Percentiles rank a stretch among this genome's conserved stretches.
Evolutionary conservation across 2,329 filamentous ascomycete species (phyloP).

Genomic region (Penicillium sp.): DNA sequence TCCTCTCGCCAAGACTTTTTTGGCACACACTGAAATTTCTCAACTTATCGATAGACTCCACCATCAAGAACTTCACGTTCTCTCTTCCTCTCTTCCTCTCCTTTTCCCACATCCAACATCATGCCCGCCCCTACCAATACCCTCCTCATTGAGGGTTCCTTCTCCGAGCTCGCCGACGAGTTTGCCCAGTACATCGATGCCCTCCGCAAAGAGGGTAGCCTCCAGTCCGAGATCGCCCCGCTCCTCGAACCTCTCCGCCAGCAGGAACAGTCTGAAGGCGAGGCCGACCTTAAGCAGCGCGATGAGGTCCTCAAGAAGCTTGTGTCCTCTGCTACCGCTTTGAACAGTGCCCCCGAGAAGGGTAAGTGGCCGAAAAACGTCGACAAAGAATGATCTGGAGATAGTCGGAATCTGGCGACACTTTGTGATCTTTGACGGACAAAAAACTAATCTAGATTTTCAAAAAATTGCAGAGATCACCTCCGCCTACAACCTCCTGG

Average conservation of each 20-base stretch:
- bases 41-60: constrained; percentile 40
- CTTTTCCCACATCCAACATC: constrained; percentile 22
- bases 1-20: constrained; percentile 40
- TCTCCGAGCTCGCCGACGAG: constrained; percentile 89
- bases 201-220: constrained; percentile 64
- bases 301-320: constrained; percentile 88
- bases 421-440: constrained; percentile 6
- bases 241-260: constrained; percentile 61
- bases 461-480: constrained; percentile 69
- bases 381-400: constrained; percentile 16
- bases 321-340: constrained; percentile 70
- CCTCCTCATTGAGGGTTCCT: constrained; percentile 81
- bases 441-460: constrained; percentile 28
- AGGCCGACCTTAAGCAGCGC: constrained; percentile 60
- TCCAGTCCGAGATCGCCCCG: constrained; percentile 66
- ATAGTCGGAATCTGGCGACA: constrained; percentile 13
- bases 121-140: constrained; percentile 64
- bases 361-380: constrained; percentile 43
- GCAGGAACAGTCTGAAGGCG: constrained; percentile 54
- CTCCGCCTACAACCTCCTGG: constrained; percentile 92
- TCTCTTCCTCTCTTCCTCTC: constrained; percentile 21
- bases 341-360: constrained; percentile 90
- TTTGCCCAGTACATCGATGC: constrained; percentile 91
- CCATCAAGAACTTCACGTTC: constrained; percentile 32
- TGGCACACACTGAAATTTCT: constrained; percentile 46